A percentile compares a stretch with the other conserved stretches of the same genome.
These are phyloP conservation scores for Penicillium vulpinum DNA, from an alignment of 2,329 filamentous ascomycete species.

Conservation along the genomic window DNA sequence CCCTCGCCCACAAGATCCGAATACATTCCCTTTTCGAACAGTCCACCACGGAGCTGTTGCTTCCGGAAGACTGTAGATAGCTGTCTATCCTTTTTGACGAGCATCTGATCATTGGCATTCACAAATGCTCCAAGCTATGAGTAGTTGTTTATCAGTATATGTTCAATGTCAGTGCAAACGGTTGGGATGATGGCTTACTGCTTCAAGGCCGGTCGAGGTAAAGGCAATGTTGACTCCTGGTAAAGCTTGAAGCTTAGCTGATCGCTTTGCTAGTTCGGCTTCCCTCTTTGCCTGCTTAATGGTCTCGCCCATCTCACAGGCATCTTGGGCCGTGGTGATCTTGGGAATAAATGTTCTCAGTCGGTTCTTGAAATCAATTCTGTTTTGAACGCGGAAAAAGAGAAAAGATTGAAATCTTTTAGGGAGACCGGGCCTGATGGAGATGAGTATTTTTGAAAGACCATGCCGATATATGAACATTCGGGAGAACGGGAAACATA, in stretches of 20 bases:
- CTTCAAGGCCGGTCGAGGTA: slow-evolving; percentile 7
- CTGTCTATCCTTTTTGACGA: not conserved
- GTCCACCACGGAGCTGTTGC: slow-evolving; percentile 1
- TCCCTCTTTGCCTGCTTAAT: slow-evolving; percentile 2
- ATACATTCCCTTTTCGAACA: slow-evolving; percentile 17
- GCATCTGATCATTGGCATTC: not conserved
- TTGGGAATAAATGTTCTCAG: slow-evolving; percentile 9
- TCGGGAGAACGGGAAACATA: slow-evolving; percentile 1
- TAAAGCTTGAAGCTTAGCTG: slow-evolving; percentile 1
- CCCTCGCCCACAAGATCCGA: slow-evolving; percentile 14
- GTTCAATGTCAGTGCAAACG: no score
- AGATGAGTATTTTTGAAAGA: not conserved
- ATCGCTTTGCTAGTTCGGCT: not conserved
- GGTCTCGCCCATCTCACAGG: not conserved
- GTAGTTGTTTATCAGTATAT: not conserved
- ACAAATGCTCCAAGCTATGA: slow-evolving; percentile 4
- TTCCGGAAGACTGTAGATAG: not conserved
- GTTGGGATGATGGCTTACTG: not conserved
- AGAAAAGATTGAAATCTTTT: slow-evolving; percentile 10
- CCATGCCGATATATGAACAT: not conserved
- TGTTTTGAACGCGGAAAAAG: slow-evolving; percentile 15
- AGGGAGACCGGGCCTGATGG: slow-evolving; percentile 1
- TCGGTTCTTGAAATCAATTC: slow-evolving; percentile 7
- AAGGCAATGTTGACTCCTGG: slow-evolving; percentile 11
- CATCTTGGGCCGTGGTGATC: slow-evolving; percentile 14